Percentiles rank a stretch among this genome's conserved stretches.
phyloP scores from a whole-genome alignment of 768 basidiomycete species.

The Phylloporus scabripes region DNA sequence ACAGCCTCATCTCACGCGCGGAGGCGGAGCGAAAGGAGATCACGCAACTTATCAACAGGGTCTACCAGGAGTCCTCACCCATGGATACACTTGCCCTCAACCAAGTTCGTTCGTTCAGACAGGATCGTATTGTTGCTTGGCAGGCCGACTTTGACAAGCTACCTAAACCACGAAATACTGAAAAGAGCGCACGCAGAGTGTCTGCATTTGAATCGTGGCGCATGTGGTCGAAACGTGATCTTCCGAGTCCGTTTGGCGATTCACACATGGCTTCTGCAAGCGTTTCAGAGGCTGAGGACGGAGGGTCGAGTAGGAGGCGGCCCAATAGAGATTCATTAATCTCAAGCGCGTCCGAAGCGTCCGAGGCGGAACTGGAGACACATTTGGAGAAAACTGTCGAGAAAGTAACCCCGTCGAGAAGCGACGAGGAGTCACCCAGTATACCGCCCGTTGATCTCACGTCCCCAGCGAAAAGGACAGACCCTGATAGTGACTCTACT shows the following conservation, averaged over 20 bases:
- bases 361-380: slow-evolving; percentile 52
- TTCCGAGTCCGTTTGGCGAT: slow-evolving; percentile 49
- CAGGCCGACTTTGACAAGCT: slow-evolving; percentile 88
- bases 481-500: slow-evolving; percentile 79
- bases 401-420: slow-evolving; percentile 13
- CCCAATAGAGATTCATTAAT: slow-evolving; percentile 50
- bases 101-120: slow-evolving; percentile 76
- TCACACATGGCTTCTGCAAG: slow-evolving; percentile 55
- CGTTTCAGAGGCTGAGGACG: slow-evolving; percentile 73
- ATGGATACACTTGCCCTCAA: slow-evolving; percentile 87
- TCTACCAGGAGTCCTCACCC: slow-evolving; percentile 75
- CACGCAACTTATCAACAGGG: slow-evolving; percentile 61
- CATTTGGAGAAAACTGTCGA: slow-evolving; percentile 20
- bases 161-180: slow-evolving; percentile 60
- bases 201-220: slow-evolving; percentile 66
- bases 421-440: slow-evolving; percentile 15
- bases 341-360: slow-evolving; percentile 69
- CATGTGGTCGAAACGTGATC: slow-evolving; percentile 64
- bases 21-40: slow-evolving; percentile 75
- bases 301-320: slow-evolving; percentile 38
- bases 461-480: slow-evolving; percentile 39
- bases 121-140: slow-evolving; percentile 96
- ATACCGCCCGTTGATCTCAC: slow-evolving; percentile 9
- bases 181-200: slow-evolving; percentile 46
- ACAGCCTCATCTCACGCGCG: slow-evolving; percentile 62